These are phyloP conservation scores for Didymella lethalis DNA, from an alignment of 2,329 filamentous ascomycete genomes.

Conservation along the genomic window DNA sequence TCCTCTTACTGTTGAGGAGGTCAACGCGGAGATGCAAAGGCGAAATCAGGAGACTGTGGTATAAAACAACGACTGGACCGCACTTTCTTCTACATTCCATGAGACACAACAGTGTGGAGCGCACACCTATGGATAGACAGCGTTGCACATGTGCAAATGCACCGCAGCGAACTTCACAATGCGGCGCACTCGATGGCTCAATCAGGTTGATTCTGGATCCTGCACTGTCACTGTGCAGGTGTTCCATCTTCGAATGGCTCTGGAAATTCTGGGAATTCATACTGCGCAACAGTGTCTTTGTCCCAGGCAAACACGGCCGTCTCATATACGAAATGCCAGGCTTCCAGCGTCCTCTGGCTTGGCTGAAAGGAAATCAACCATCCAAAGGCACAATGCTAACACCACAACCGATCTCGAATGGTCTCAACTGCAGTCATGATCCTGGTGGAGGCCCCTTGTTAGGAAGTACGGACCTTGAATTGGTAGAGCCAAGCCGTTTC, in stretches of 20 bases:
- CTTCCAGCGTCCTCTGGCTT: neutral
- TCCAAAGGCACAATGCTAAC: neutral
- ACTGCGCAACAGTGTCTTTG: constrained; percentile 6
- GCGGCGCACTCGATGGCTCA: neutral
- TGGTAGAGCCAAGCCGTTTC: neutral
- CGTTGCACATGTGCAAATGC: neutral
- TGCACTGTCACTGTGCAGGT: constrained; percentile 4
- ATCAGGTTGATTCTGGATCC: neutral
- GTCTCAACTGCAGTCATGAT: neutral
- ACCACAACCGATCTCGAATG: neutral
- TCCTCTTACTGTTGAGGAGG: constrained; percentile 64
- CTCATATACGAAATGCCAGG: neutral
- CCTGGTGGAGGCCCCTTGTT: neutral
- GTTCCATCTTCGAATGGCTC: neutral
- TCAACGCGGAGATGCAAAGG: constrained; percentile 68
- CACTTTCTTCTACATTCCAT: neutral
- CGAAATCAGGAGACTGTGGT: constrained; percentile 37
- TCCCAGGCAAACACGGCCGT: constrained; percentile 1
- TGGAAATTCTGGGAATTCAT: neutral
- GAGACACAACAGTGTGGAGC: neutral
- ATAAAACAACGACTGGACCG: neutral
- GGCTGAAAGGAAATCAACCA: neutral
- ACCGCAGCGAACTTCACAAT: constrained; percentile 2
- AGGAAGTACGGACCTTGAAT: neutral
- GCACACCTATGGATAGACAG: neutral